Evolutionary conservation across 2,329 filamentous ascomycete species (phyloP).

Genomic region (Ciborinia camelliae): DNA sequence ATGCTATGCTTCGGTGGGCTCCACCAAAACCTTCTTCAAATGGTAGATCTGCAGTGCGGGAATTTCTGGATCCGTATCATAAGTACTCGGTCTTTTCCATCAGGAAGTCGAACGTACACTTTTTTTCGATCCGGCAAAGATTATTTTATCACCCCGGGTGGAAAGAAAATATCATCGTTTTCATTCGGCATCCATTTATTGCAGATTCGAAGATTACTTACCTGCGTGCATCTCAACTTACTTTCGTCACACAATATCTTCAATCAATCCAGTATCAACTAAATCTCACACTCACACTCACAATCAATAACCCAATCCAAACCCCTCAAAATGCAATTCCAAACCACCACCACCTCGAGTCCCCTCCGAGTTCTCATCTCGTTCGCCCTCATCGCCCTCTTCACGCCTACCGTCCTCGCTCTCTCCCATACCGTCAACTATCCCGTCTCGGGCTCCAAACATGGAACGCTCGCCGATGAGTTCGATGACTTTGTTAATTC

Average conservation of each 20-base stretch:
- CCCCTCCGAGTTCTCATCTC: background rate
- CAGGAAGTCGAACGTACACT: background rate
- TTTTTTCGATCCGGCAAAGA: too few species aligned
- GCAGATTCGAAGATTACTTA: too few species aligned
- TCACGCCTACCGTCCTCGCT: background rate
- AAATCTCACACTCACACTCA: too few species aligned
- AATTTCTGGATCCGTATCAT: too few species aligned
- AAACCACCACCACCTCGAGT: background rate
- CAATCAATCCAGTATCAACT: background rate
- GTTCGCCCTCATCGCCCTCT: background rate
- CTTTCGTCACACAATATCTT: background rate
- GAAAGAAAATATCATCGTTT: too few species aligned
- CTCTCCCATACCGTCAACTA: constrained; percentile 2
- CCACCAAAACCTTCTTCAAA: too few species aligned
- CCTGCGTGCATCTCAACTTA: too few species aligned
- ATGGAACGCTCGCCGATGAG: background rate
- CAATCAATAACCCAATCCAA: background rate
- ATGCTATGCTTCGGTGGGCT: background rate
- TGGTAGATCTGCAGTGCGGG: too few species aligned
- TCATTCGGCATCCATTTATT: too few species aligned
- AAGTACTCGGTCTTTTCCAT: background rate
- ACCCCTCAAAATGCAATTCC: constrained; percentile 1
- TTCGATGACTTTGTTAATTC: too few species aligned
- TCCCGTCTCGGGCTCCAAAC: background rate
- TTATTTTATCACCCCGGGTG: too few species aligned